phyloP scores from a whole-genome alignment of 768 basidiomycete species.

The Rhodotorula paludigena region DNA sequence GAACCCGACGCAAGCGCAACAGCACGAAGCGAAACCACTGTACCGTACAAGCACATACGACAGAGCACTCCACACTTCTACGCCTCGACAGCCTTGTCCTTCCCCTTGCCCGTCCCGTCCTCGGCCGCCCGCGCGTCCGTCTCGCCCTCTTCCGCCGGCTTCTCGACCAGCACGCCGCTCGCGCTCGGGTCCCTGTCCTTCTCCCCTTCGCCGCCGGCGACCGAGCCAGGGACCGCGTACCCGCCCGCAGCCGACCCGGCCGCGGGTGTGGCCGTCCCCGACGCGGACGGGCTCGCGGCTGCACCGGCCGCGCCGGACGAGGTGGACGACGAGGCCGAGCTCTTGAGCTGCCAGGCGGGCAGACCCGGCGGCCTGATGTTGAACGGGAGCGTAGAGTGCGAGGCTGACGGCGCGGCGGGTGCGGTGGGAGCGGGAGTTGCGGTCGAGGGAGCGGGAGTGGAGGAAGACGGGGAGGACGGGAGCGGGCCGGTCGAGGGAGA shows the following conservation, averaged over 20 bases:
- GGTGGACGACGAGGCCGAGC: slow-evolving; percentile 41
- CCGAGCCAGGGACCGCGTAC: neutral
- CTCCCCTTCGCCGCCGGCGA: neutral
- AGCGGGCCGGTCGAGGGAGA: neutral
- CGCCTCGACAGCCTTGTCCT: neutral
- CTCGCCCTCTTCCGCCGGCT: slow-evolving; percentile 1
- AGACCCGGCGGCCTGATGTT: slow-evolving; percentile 51
- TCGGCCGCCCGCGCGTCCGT: neutral
- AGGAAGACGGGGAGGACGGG: slow-evolving; percentile 4
- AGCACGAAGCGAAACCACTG: too few species aligned
- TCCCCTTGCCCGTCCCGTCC: neutral
- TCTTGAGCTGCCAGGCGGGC: slow-evolving; percentile 83
- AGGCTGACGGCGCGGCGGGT: neutral
- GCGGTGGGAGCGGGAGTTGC: neutral
- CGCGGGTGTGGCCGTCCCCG: slow-evolving; percentile 9
- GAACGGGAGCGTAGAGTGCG: slow-evolving; percentile 43
- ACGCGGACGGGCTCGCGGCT: neutral
- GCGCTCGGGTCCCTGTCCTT: slow-evolving; percentile 24
- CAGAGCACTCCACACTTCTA: neutral
- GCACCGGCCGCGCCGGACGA: neutral
- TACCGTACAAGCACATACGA: too few species aligned
- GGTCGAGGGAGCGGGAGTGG: neutral
- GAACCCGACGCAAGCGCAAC: too few species aligned
- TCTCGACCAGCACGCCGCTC: slow-evolving; percentile 38
- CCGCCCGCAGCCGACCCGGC: neutral